Percentiles rank a stretch among this genome's conserved stretches.
phyloP scores from a whole-genome alignment of 176 grass and related monocot species.

The Oryza meridionalis region DNA sequence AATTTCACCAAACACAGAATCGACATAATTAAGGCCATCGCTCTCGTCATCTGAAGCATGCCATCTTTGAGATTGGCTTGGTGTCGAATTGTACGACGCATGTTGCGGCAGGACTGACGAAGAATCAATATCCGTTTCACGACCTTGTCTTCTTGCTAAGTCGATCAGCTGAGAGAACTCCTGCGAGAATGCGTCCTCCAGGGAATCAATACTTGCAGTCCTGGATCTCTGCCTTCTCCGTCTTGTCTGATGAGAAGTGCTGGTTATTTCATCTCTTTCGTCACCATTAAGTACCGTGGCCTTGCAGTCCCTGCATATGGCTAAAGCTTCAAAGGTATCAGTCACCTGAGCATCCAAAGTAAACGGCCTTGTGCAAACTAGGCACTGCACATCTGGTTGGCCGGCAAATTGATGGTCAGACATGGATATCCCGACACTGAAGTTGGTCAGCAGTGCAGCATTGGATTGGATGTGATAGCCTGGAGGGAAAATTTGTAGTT shows the following conservation, averaged over 20 bases:
- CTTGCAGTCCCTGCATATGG: conserved; percentile 80
- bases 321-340: conserved; percentile 78
- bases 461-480: too few species aligned
- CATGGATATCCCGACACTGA: conserved; percentile 15
- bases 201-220: conserved; percentile 40
- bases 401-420: conserved; percentile 12
- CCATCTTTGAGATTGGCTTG: conserved; percentile 55
- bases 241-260: conserved; percentile 12
- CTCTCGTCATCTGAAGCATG: conserved; percentile 73
- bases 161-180: conserved; percentile 70
- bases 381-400: conserved; percentile 59
- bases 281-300: conserved; percentile 49
- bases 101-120: conserved; percentile 25
- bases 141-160: conserved; percentile 60
- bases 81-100: conserved; percentile 48
- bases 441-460: too few species aligned
- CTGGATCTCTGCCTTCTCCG: conserved; percentile 38
- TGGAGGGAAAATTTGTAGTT: too few species aligned
- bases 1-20: conserved; percentile 66
- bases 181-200: conserved; percentile 60
- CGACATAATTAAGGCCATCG: conserved; percentile 52
- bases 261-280: conserved; percentile 36
- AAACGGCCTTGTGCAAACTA: conserved; percentile 77
- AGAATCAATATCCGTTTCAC: conserved; percentile 47
- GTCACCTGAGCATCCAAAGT: conserved; percentile 66